These are phyloP conservation scores for Sugiyamaella grinbergsii DNA, from an alignment of 1,139 yeast genomes.

Conservation along the genomic window DNA sequence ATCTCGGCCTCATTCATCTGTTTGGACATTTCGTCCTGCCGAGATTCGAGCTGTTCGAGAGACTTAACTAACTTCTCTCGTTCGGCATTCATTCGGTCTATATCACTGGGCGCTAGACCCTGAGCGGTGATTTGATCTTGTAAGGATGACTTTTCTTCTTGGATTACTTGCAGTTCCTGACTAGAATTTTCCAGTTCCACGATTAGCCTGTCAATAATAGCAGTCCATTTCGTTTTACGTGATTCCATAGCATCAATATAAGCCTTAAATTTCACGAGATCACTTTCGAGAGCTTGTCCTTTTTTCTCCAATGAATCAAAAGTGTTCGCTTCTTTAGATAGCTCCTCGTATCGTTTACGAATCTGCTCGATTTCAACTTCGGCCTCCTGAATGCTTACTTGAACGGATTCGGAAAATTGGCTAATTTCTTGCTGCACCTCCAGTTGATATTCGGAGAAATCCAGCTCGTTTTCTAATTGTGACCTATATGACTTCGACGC, in stretches of 20 bases:
- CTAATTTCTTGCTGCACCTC: constrained; percentile 62
- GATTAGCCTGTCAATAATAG: constrained; percentile 55
- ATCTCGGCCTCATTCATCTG: constrained; percentile 51
- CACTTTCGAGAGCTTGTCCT: constrained; percentile 67
- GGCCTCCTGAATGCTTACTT: constrained; percentile 50
- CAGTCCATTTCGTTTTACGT: constrained; percentile 66
- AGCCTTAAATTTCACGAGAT: constrained; percentile 66
- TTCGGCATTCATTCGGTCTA: constrained; percentile 63
- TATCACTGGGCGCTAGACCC: constrained; percentile 62
- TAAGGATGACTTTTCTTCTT: constrained; percentile 50
- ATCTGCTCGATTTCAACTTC: constrained; percentile 45
- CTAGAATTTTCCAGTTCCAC: constrained; percentile 56
- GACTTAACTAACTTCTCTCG: constrained; percentile 58
- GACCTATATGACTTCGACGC: constrained; percentile 67
- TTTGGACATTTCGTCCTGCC: constrained; percentile 45
- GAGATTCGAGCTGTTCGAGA: constrained; percentile 54
- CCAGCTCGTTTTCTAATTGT: constrained; percentile 59
- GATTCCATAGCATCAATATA: constrained; percentile 68
- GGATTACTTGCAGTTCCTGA: constrained; percentile 48
- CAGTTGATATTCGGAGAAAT: constrained; percentile 55
- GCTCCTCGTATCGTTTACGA: constrained; percentile 39
- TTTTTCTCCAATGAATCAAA: constrained; percentile 55
- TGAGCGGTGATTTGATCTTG: constrained; percentile 53
- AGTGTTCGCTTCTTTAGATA: constrained; percentile 46
- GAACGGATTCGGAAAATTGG: constrained; percentile 47